These are phyloP conservation scores for Globisporangium spinosum DNA, from an alignment of 352 stramenopile genomes.

Conservation along the genomic window DNA sequence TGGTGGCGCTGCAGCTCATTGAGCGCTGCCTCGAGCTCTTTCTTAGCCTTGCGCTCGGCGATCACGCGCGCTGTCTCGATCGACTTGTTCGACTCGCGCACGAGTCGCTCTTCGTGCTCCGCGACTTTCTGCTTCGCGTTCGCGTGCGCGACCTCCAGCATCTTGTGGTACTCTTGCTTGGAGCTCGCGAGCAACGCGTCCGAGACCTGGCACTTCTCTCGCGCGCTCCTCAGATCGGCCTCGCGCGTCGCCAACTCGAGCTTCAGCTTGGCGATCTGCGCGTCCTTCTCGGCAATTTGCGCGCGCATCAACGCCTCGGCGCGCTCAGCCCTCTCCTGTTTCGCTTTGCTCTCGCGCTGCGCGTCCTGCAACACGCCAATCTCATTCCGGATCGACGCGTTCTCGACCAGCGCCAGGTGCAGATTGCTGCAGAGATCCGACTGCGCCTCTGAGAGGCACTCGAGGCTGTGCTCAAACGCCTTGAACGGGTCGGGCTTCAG, in stretches of 20 bases:
- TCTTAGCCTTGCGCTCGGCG: conserved; percentile 49
- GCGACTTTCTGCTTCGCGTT: conserved; percentile 42
- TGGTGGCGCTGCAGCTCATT: conserved; percentile 54
- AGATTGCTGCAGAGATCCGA: conserved; percentile 55
- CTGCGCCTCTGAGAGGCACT: conserved; percentile 60
- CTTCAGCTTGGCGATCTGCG: conserved; percentile 37
- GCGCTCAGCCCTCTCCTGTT: conserved; percentile 29
- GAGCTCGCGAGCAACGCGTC: conserved; percentile 32
- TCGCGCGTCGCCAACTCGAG: conserved; percentile 34
- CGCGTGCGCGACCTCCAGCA: conserved; percentile 45
- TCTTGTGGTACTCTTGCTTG: conserved; percentile 39
- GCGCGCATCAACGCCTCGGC: conserved; percentile 28
- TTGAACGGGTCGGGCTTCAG: conserved; percentile 19
- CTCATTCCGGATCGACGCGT: conserved; percentile 70
- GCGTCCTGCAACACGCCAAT: conserved; percentile 49
- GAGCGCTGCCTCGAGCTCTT: conserved; percentile 49
- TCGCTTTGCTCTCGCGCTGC: conserved; percentile 39
- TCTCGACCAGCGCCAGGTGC: conserved; percentile 70
- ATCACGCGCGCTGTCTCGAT: conserved; percentile 62
- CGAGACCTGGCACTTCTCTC: conserved; percentile 31
- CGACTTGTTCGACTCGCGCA: conserved; percentile 76
- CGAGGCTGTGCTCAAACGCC: conserved; percentile 45
- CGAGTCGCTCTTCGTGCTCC: conserved; percentile 60
- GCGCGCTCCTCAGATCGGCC: conserved; percentile 32
- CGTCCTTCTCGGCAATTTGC: conserved; percentile 36